These are phyloP conservation scores for Saccharomycodes ludwigii DNA, from an alignment of 805 yeast genomes.

Conservation along the genomic window DNA sequence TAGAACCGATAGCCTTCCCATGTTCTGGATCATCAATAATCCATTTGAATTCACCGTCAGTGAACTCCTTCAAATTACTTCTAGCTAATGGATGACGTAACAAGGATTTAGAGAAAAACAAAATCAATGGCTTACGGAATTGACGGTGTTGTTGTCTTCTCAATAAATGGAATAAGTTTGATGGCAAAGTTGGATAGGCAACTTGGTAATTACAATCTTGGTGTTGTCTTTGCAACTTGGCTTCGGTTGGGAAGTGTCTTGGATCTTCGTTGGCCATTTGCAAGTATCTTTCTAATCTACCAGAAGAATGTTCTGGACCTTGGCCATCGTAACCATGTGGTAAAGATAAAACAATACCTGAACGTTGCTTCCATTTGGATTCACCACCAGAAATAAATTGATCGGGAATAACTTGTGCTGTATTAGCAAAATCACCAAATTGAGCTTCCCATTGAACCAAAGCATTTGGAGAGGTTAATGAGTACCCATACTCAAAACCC, in stretches of 20 bases:
- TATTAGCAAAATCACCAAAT: slow-evolving; percentile 99
- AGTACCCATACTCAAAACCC: slow-evolving; percentile 99
- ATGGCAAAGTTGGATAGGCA: slow-evolving; percentile 97
- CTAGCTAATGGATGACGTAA: slow-evolving; percentile 97
- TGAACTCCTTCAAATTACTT: slow-evolving; percentile 71
- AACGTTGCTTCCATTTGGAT: slow-evolving; percentile 97
- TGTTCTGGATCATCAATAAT: slow-evolving; percentile 85
- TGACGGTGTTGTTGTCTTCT: slow-evolving; percentile 99
- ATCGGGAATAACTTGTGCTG: slow-evolving; percentile 95
- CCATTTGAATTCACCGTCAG: slow-evolving; percentile 91
- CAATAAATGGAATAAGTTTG: slow-evolving; percentile 88
- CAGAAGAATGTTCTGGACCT: slow-evolving; percentile 99
- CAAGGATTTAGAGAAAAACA: slow-evolving; percentile 86
- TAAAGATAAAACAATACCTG: slow-evolving; percentile 86
- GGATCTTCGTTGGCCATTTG: slow-evolving; percentile 94
- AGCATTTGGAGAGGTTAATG: slow-evolving; percentile 94
- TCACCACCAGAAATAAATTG: slow-evolving; percentile 96
- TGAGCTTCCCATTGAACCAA: slow-evolving; percentile 99
- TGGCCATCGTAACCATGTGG: slow-evolving; percentile 99
- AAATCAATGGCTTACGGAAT: slow-evolving; percentile 82
- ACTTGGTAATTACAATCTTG: slow-evolving; percentile 98
- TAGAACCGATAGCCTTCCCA: slow-evolving; percentile 62
- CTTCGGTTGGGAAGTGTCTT: slow-evolving; percentile 81
- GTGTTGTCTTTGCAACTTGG: slow-evolving; percentile 89
- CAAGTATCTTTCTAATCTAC: slow-evolving; percentile 92